Evolutionary conservation across 495 filamentous ascomycete species (phyloP), one percentile per base, ranked within the genome.

Genomic region (Hamigera avellanea): DNA sequence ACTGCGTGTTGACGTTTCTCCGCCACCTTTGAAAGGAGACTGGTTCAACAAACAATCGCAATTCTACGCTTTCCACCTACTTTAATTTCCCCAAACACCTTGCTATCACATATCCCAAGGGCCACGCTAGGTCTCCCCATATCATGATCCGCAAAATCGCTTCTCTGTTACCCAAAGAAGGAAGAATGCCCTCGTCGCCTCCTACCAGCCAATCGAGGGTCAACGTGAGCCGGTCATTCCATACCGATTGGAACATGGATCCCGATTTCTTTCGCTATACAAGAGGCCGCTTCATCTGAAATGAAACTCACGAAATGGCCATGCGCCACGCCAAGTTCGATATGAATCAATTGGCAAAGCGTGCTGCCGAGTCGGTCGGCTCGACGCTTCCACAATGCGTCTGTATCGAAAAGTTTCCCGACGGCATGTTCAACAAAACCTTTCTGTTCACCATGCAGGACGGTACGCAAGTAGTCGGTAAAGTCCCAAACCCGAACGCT

Each of bases 401-500:
- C 31, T 25, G 37, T 16, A 28, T 52, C 14, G 41, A 40, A 14
- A 52, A 52, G 18, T 46, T 52, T 25, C 33, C 46, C 0, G 57
- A 59, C 19, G 54, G 57, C 10, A 43, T 43, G 30, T 59, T 48
- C 41, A 62, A 55, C 36, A 59, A 57, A 38, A 41, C 45, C 0
- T 53, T 60, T 26, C 42, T 40, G 4, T 35, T 62, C 16, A 50
- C 40, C 1, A 57, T 55, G 48, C 44, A 61, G 2, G 44, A 64
- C 30, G 56, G 57, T 9, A 40, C 34, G 8, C 33, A 45, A 32
- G 51, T 47, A n/a, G 45, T 60, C 35, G 56, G 49, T 16, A 49
- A 50, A 19, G 45, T 62, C 2, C 59, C 56, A 3, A 49, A 52
- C 41, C 54, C 56, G 2, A 61, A 58, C 36, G 43, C 58, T 26